A percentile compares a stretch with the other conserved stretches of the same genome.
Evolutionary conservation across 2,329 filamentous ascomycete genomes (phyloP).

Genomic region (Exophiala bonariae): DNA sequence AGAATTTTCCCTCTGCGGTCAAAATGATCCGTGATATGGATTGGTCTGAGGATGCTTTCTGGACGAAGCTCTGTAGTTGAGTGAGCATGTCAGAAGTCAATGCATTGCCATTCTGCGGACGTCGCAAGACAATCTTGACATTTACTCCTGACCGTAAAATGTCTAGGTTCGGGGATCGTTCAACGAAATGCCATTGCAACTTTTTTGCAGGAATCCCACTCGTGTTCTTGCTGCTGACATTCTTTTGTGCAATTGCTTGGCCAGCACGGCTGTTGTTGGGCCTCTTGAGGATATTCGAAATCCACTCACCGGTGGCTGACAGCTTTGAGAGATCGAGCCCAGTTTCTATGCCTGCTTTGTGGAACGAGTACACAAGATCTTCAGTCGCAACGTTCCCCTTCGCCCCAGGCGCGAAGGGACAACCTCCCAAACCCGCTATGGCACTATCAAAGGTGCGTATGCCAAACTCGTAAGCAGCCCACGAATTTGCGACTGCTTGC

Average conservation of each 20-base stretch:
- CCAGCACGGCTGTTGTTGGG: conserved; percentile 67
- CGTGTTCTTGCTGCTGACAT: background rate
- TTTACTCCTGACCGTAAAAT: conserved; percentile 32
- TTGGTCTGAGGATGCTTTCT: conserved; percentile 25
- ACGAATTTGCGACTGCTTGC: conserved; percentile 78
- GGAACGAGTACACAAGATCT: conserved; percentile 72
- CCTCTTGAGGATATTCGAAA: conserved; percentile 63
- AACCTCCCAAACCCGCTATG: conserved; percentile 78
- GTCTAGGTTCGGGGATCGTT: conserved; percentile 28
- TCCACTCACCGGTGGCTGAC: conserved; percentile 71
- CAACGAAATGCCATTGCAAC: conserved; percentile 23
- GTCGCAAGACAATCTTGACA: conserved; percentile 31
- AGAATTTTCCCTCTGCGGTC: conserved; percentile 20
- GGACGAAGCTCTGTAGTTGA: conserved; percentile 33
- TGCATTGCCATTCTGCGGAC: conserved; percentile 41
- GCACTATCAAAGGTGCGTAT: conserved; percentile 77
- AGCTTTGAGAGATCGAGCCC: conserved; percentile 51
- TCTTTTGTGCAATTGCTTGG: conserved; percentile 46
- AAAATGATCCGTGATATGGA: conserved; percentile 33
- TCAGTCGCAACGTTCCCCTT: conserved; percentile 86
- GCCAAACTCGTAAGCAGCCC: conserved; percentile 74
- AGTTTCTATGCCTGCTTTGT: conserved; percentile 57
- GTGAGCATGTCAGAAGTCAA: conserved; percentile 40
- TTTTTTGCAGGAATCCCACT: background rate
- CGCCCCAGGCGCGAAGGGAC: conserved; percentile 80